Evolutionary conservation across 2,329 filamentous ascomycete genomes (phyloP).

Genomic region (Samsoniella hepiali): DNA sequence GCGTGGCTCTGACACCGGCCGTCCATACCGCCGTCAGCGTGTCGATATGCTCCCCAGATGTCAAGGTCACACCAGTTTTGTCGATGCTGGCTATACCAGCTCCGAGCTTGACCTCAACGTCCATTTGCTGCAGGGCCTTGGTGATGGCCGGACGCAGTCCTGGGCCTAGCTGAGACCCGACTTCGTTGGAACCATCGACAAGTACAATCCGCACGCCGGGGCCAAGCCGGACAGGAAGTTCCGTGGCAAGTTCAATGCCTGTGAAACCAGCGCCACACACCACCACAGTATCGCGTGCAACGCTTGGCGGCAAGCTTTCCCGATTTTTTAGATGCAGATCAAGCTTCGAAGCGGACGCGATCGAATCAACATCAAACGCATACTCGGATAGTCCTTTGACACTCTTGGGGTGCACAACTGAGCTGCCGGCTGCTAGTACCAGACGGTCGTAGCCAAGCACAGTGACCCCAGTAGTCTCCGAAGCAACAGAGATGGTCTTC

Average conservation of each 20-base stretch:
- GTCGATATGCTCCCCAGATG: slow-evolving; percentile 32
- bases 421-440: slow-evolving; percentile 37
- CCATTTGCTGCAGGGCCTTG: slow-evolving; percentile 29
- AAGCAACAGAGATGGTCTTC: slow-evolving; percentile 21
- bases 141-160: slow-evolving; percentile 33
- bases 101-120: slow-evolving; percentile 31
- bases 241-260: slow-evolving; percentile 32
- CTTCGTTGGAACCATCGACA: slow-evolving; percentile 27
- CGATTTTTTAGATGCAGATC: slow-evolving; percentile 31
- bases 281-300: slow-evolving; percentile 33
- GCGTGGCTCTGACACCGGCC: slow-evolving; percentile 32
- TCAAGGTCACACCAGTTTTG: slow-evolving; percentile 25
- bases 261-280: slow-evolving; percentile 36
- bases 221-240: slow-evolving; percentile 30
- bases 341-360: slow-evolving; percentile 27
- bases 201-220: slow-evolving; percentile 25
- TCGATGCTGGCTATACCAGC: slow-evolving; percentile 28
- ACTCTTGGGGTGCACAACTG: slow-evolving; percentile 27
- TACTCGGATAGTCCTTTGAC: slow-evolving; percentile 32
- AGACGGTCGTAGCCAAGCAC: slow-evolving; percentile 32
- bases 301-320: slow-evolving; percentile 22
- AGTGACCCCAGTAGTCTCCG: neutral
- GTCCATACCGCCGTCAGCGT: slow-evolving; percentile 37
- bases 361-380: slow-evolving; percentile 34
- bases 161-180: slow-evolving; percentile 34